These are phyloP conservation scores for Gossypium turneri DNA, from an alignment of 345 rosid genomes.

Conservation along the genomic window DNA sequence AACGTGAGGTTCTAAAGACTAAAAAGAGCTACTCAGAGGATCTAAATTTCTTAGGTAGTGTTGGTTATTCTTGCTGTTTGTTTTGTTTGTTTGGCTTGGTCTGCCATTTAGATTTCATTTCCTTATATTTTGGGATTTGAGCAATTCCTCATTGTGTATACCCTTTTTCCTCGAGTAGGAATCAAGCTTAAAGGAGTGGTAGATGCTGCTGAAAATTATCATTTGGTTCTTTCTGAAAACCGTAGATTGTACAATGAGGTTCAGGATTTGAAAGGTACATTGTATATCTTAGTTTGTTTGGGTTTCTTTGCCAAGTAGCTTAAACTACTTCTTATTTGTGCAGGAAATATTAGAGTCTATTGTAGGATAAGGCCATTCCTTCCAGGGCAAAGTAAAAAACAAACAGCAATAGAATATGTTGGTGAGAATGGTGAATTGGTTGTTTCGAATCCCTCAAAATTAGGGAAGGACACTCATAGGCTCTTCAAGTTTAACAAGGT, in stretches of 20 bases:
- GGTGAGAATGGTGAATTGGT: constrained; percentile 94
- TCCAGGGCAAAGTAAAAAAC: constrained; percentile 73
- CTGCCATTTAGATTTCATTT: constrained; percentile 11
- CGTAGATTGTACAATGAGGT: constrained; percentile 89
- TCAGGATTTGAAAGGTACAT: constrained; percentile 92
- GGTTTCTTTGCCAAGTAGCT: constrained; percentile 15
- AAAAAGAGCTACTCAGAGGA: constrained; percentile 58
- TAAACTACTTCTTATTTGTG: constrained; percentile 19
- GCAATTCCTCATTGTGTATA: constrained; percentile 13
- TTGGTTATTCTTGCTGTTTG: constrained; percentile 10
- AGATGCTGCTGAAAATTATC: constrained; percentile 86
- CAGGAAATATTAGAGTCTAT: constrained; percentile 97
- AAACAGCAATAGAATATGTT: constrained; percentile 62
- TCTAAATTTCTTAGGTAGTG: constrained; percentile 60
- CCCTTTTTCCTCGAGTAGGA: constrained; percentile 39
- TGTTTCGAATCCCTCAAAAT: constrained; percentile 79
- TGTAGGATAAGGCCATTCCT: constrained; percentile 95
- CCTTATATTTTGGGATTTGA: constrained; percentile 3
- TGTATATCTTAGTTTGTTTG: constrained; percentile 10
- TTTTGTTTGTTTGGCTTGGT: background rate
- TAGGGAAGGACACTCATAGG: constrained; percentile 72
- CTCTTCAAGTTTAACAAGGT: constrained; percentile 93
- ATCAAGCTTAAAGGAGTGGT: constrained; percentile 71
- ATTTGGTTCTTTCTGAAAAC: constrained; percentile 77
- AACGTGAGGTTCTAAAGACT: constrained; percentile 60